These are phyloP conservation scores for Suillus subalutaceus DNA, from an alignment of 768 basidiomycete genomes.

Conservation along the genomic window DNA sequence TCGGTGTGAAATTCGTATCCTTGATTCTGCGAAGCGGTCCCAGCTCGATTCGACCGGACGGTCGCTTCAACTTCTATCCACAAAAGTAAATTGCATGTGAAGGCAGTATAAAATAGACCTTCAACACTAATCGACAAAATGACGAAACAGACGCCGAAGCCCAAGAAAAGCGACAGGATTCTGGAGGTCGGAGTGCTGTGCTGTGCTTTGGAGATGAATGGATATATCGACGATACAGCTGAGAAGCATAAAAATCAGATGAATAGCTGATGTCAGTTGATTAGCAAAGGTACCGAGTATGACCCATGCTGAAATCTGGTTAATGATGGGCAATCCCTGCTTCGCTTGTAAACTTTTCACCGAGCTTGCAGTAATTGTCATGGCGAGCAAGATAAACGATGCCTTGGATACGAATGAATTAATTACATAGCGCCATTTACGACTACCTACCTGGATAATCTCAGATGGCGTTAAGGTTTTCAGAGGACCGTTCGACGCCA, in stretches of 20 bases:
- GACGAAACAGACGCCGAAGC: constrained; percentile 75
- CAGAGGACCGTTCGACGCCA: neutral
- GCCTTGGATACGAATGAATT: constrained; percentile 34
- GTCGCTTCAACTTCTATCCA: constrained; percentile 71
- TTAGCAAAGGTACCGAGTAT: constrained; percentile 52
- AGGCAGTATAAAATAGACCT: constrained; percentile 77
- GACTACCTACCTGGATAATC: constrained; percentile 27
- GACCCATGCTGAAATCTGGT: constrained; percentile 68
- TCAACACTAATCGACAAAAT: constrained; percentile 83
- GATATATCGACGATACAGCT: constrained; percentile 55
- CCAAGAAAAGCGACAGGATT: constrained; percentile 65
- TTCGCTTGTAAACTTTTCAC: constrained; percentile 65
- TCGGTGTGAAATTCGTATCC: constrained; percentile 54
- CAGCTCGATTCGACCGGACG: constrained; percentile 15
- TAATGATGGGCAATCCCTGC: constrained; percentile 59
- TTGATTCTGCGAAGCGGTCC: constrained; percentile 11
- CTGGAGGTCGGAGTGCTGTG: constrained; percentile 49
- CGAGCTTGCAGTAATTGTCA: constrained; percentile 61
- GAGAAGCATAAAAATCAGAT: constrained; percentile 5
- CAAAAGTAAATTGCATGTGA: constrained; percentile 57
- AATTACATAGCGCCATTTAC: neutral
- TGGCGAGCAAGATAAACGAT: constrained; percentile 45
- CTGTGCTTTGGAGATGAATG: constrained; percentile 44
- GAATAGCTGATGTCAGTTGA: neutral
- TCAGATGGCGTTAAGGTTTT: constrained; percentile 12